Evolutionary conservation across 2,329 filamentous ascomycete species (phyloP).

Genomic region (Exophiala sp.): DNA sequence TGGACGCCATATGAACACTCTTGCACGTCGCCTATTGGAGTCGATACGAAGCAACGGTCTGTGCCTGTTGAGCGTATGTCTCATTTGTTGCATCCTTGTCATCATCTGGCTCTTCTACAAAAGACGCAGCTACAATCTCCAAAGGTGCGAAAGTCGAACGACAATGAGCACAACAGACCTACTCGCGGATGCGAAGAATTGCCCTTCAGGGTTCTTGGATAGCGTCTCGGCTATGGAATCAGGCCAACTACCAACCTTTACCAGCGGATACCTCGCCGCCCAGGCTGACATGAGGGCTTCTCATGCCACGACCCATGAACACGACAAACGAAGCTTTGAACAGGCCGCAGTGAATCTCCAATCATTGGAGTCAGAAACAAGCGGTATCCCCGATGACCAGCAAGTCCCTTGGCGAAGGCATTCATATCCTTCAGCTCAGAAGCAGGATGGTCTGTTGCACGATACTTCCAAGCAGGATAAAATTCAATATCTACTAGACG

Average conservation of each 20-base stretch:
- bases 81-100: slow-evolving; percentile 2
- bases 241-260: background rate
- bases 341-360: background rate
- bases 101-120: background rate
- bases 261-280: slow-evolving; percentile 18
- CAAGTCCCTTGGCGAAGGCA: slow-evolving; percentile 9
- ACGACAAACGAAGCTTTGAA: too few species aligned
- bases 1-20: background rate
- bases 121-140: background rate
- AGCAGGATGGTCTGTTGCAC: background rate
- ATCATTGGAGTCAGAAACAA: background rate
- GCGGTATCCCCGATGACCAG: background rate
- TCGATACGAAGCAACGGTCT: background rate
- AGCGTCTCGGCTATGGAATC: background rate
- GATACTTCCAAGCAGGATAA: slow-evolving; percentile 6
- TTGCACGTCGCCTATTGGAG: background rate
- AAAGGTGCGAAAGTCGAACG: background rate
- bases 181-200: background rate
- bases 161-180: background rate
- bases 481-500: slow-evolving; percentile 5
- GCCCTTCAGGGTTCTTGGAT: background rate
- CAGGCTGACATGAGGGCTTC: slow-evolving; percentile 8
- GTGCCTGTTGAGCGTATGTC: slow-evolving; percentile 2
- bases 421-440: slow-evolving; percentile 6
- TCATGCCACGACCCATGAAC: background rate